Evolutionary conservation across 2,329 filamentous ascomycete species (phyloP).

Genomic region (Waltergamsia citrina): DNA sequence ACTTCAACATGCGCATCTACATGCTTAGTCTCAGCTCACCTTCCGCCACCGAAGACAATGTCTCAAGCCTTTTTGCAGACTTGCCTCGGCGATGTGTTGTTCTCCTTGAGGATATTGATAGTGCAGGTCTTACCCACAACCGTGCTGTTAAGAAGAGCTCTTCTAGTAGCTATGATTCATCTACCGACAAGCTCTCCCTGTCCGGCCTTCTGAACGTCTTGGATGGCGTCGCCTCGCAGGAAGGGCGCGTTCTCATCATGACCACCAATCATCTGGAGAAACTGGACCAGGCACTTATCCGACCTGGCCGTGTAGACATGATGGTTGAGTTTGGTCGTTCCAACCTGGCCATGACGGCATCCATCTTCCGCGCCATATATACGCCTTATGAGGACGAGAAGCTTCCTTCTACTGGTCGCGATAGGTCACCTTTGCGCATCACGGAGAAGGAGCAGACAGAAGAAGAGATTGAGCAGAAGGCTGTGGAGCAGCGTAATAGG

Average conservation of each 20-base stretch:
- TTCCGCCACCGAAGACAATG: slow-evolving; percentile 54
- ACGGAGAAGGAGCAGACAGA: slow-evolving; percentile 18
- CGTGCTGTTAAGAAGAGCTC: slow-evolving; percentile 27
- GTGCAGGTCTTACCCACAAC: slow-evolving; percentile 57
- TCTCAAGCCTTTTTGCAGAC: slow-evolving; percentile 53
- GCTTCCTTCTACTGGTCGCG: neutral
- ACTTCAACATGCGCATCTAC: slow-evolving; percentile 63
- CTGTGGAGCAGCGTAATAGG: slow-evolving; percentile 18
- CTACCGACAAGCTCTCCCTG: slow-evolving; percentile 61
- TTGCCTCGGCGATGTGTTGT: slow-evolving; percentile 64
- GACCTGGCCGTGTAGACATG: slow-evolving; percentile 53
- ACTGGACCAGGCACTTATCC: slow-evolving; percentile 52
- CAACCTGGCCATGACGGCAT: slow-evolving; percentile 38
- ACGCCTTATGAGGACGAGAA: slow-evolving; percentile 33
- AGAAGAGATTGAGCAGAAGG: slow-evolving; percentile 11
- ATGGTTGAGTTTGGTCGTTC: slow-evolving; percentile 46
- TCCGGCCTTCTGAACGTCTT: slow-evolving; percentile 75
- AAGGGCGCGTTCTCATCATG: slow-evolving; percentile 55
- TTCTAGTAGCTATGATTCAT: slow-evolving; percentile 10
- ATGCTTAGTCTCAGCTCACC: slow-evolving; percentile 59
- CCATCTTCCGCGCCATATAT: slow-evolving; percentile 51
- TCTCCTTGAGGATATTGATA: slow-evolving; percentile 69
- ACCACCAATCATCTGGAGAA: slow-evolving; percentile 56
- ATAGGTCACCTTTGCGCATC: neutral
- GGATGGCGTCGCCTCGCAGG: slow-evolving; percentile 60